Base-by-base conservation (phyloP, 192 early-diverging fungal species). In the Backusella liffmaniae region DNA sequence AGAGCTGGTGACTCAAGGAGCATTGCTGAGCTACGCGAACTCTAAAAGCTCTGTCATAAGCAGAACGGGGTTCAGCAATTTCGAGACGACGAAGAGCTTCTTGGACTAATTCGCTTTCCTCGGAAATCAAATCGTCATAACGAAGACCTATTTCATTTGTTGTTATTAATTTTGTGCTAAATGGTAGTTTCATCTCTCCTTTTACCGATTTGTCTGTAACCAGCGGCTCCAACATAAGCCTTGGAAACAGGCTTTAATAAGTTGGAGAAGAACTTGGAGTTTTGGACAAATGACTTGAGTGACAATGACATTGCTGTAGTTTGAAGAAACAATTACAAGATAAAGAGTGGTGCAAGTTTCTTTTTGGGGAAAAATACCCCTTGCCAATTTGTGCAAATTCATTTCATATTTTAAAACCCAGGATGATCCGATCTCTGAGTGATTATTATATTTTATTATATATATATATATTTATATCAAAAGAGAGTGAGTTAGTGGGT, bases 41-140 rank as follows among this genome's bases (percentile, higher is more conserved):
- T 75, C 97, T 94, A 87, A 89, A 96, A 62, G 88, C 81, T 77
- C 97, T 92, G 69, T 86, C 89, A 70, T 94, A 86, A 30, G 79
- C 76, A 66, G 93, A 93, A 41, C 59, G 67, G 30, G 82, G 82
- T 21, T 76, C 62, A 13, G 88, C 69, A 29, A 88, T 87, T 67
- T 89, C 83, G 21, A 99, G 86, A 26, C 96, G 92, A 78, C 88
- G 84, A 56, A 97, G 80, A 3, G 97, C 96, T 80, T 95, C 94
- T 75, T 90, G 84, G 44, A 96, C 91, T 62, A 95, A 84, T 30
- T 89, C 87, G 67, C 85, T 93, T 83, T 99, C 96, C 51, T 96
- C 95, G 34, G 86, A 87, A 83, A 97, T 86, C 62, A 99, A 83
- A 83, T 97, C 97, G 87, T 99, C 97, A 78, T 92, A 94, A 69